Base-by-base conservation (phyloP, 164 flowering plant genomes). In the Brasenia schreberi region DNA sequence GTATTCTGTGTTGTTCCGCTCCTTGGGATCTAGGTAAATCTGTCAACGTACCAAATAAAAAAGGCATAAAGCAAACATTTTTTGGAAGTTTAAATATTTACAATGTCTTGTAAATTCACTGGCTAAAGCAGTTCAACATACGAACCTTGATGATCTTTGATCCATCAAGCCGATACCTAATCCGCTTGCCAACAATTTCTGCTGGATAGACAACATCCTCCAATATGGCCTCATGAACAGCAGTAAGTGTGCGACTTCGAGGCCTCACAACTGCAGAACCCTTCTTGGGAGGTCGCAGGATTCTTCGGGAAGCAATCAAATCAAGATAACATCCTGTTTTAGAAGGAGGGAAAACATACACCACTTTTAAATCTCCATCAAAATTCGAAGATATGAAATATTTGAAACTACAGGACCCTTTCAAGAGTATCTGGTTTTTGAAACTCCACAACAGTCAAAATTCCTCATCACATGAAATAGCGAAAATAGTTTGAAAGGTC, bases 111-210 rank as follows among this genome's bases (percentile, higher is more conserved):
- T 49, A 49, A 49, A 49, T 49, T 9, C 3, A 49, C 56, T 3
- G 16, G 56, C 56, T 49, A 14, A 9, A 49, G 39, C 39, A 1
- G 39, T 0, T 9, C 10, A 0, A 49, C 1, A 4, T 52, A 33
- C 23, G 1, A 56, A 90, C 93, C 93, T 90, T 90, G 73, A 90
- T 85, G 52, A 84, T 85, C 77, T 87, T 91, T 6, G 96, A 81
- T 19, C 92, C 96, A 75, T 89, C 97, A 69, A 87, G 43, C 3
- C 87, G 70, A 72, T 87, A 91, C 79, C 89, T 83, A 39, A 77
- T 68, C 0, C 92, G 88, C 76, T 91, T 91, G 65, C 97, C 96
- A 66, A 91, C 96, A 79, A 89, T 87, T 69, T 91, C 97, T 56
- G 97, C 94, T 66, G 96, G 97, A 19, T 80, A 75, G 0, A 87